Evolutionary conservation across 164 flowering plant genomes (phyloP).

Genomic region (Chimonanthus salicifolius): DNA sequence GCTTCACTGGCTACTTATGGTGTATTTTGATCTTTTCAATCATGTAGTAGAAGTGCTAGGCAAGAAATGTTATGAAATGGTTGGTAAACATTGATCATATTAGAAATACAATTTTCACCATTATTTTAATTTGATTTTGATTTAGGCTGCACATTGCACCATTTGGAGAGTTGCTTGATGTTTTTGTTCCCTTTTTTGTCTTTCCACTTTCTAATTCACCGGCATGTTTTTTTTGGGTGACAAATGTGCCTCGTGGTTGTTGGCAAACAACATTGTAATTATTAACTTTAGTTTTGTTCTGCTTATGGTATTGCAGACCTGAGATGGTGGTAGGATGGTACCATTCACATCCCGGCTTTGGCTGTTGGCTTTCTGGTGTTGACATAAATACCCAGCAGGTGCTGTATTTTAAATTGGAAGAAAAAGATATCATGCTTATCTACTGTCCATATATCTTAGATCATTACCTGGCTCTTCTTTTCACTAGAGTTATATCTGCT

Average conservation of each 20-base stretch:
- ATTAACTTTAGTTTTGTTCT: background rate
- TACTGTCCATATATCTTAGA: background rate
- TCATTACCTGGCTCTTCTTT: background rate
- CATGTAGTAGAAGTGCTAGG: background rate
- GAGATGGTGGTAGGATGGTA: constrained; percentile 99
- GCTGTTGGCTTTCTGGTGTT: constrained; percentile 99
- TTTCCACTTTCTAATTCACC: background rate
- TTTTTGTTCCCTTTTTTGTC: background rate
- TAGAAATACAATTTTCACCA: background rate
- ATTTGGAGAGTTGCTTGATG: background rate
- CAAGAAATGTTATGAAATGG: background rate
- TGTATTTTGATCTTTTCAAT: background rate
- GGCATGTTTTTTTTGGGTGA: background rate
- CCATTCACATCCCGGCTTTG: constrained; percentile 99
- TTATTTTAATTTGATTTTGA: background rate
- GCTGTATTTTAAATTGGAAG: background rate
- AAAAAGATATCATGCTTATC: background rate
- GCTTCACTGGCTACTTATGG: no score
- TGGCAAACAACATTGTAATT: background rate
- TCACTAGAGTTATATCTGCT: background rate
- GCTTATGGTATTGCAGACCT: constrained; percentile 49
- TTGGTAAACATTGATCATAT: background rate
- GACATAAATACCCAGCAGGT: constrained; percentile 99
- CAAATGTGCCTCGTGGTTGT: background rate
- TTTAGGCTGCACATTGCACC: no score